phyloP scores from a whole-genome alignment of 805 yeast species.

The Lachancea dasiensis region DNA sequence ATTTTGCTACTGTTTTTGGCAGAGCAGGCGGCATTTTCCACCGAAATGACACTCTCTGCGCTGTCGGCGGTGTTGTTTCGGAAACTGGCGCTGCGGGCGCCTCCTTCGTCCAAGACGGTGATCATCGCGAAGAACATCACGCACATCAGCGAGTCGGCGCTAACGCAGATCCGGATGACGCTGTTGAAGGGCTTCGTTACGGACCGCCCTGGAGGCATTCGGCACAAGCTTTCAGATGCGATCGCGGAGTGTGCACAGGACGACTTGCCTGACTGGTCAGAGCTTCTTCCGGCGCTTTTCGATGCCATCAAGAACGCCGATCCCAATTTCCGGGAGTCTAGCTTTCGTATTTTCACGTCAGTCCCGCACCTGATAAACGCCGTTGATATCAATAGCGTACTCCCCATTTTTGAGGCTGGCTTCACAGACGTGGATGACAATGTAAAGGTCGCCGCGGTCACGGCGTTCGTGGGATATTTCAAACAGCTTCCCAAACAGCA shows the following conservation, averaged over 20 bases:
- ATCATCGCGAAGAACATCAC: conserved; percentile 78
- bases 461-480: conserved; percentile 89
- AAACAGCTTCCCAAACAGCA: conserved; percentile 68
- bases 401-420: conserved; percentile 72
- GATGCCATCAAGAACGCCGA: conserved; percentile 53
- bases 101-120: conserved; percentile 49
- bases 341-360: conserved; percentile 81
- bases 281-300: conserved; percentile 66
- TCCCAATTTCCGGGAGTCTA: conserved; percentile 75
- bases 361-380: conserved; percentile 72
- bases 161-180: conserved; percentile 54
- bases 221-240: conserved; percentile 92
- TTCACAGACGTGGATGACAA: conserved; percentile 74
- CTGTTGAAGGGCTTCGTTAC: conserved; percentile 69
- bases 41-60: conserved; percentile 53
- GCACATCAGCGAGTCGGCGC: conserved; percentile 51
- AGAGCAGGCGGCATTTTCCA: conserved; percentile 63
- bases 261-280: conserved; percentile 64
- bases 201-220: conserved; percentile 64
- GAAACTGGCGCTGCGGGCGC: conserved; percentile 75
- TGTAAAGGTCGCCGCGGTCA: conserved; percentile 85
- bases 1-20: conserved; percentile 71
- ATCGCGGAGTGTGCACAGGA: conserved; percentile 86
- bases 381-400: conserved; percentile 46
- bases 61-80: conserved; percentile 87